These are phyloP conservation scores for Tripterygium wilfordii DNA, from an alignment of 177 flowering plant species.

Conservation along the genomic window DNA sequence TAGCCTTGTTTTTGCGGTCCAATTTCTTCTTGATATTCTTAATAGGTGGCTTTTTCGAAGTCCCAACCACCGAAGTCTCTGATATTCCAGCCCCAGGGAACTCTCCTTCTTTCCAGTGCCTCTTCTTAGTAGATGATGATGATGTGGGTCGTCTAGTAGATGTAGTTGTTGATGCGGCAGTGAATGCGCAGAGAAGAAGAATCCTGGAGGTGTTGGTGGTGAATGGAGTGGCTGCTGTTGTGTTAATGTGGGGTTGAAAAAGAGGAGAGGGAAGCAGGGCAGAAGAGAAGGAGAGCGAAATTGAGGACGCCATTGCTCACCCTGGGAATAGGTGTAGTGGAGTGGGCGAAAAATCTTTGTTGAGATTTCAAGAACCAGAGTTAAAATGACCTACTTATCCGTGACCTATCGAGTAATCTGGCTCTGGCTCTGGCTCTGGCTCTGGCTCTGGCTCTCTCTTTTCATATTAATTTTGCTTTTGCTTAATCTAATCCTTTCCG, in stretches of 20 bases:
- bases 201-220: not conserved
- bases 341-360: not conserved
- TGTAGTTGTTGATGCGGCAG: conserved; percentile 6
- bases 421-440: too few relatives aligned
- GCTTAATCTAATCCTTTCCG: too few relatives aligned
- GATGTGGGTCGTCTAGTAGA: conserved; percentile 11
- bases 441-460: too few relatives aligned
- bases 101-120: conserved; percentile 84
- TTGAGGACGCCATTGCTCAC: conserved; percentile 11
- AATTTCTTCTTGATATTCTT: conserved; percentile 84
- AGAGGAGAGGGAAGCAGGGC: conserved; percentile 31
- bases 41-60: conserved; percentile 39
- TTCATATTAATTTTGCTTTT: too few relatives aligned
- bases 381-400: too few relatives aligned
- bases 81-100: conserved; percentile 55
- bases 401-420: too few relatives aligned
- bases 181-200: conserved; percentile 19
- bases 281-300: conserved; percentile 45
- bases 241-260: not conserved
- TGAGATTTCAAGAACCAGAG: too few relatives aligned
- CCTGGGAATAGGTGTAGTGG: not conserved
- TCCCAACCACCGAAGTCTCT: conserved; percentile 17
- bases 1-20: conserved; percentile 54
- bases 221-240: not conserved
- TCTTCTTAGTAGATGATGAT: conserved; percentile 28